Percentiles rank a stretch among this genome's conserved stretches.
phyloP scores from a whole-genome alignment of 768 basidiomycete species.

The Naganishia antarctica region DNA sequence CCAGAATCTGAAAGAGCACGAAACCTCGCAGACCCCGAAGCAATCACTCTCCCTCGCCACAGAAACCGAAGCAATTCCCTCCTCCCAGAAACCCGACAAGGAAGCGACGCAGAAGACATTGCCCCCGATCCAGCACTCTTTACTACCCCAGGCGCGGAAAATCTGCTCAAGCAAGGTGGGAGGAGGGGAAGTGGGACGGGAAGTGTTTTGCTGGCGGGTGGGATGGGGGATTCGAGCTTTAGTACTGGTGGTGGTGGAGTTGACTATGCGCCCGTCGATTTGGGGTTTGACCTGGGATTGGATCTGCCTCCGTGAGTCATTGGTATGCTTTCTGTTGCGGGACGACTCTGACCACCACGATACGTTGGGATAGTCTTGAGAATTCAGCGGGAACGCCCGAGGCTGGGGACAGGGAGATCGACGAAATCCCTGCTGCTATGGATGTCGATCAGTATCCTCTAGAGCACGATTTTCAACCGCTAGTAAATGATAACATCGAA shows the following conservation, averaged over 20 bases:
- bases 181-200: not conserved
- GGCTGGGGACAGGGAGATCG: not conserved
- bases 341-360: no score
- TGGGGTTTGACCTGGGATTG: slow-evolving; percentile 8
- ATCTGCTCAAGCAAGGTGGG: not conserved
- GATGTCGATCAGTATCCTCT: not conserved
- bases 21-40: not conserved
- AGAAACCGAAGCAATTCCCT: slow-evolving; percentile 8
- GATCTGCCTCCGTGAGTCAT: slow-evolving; percentile 18
- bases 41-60: slow-evolving; percentile 7
- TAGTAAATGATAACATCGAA: no score
- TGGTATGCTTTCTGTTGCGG: no score
- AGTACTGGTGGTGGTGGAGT: slow-evolving; percentile 10
- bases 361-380: no score
- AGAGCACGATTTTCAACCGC: not conserved
- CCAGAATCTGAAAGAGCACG: slow-evolving; percentile 4
- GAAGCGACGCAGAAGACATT: not conserved
- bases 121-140: not conserved
- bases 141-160: not conserved
- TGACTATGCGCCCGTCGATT: slow-evolving; percentile 17
- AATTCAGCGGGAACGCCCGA: not conserved
- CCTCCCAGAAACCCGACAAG: not conserved
- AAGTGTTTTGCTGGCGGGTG: slow-evolving; percentile 10
- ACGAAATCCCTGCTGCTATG: not conserved
- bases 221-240: slow-evolving; percentile 9